phyloP scores from a whole-genome alignment of 441 rosid genomes.

The Populus trichocarpa region DNA sequence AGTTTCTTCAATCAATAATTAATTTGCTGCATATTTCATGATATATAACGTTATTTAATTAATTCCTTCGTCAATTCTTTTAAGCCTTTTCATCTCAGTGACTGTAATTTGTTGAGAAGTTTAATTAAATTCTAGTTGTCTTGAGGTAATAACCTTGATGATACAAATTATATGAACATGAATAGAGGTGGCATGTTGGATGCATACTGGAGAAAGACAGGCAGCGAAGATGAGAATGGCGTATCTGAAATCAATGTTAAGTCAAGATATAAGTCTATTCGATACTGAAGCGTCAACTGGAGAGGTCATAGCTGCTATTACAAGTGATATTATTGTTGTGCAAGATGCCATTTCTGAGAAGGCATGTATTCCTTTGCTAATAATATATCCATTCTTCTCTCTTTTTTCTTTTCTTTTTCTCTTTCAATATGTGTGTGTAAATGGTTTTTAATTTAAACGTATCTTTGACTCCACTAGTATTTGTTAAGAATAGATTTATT shows the following conservation, averaged over 20 bases:
- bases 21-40: neutral
- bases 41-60: too few relatives aligned
- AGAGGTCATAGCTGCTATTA: slow-evolving; percentile 82
- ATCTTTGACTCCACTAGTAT: too few relatives aligned
- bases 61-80: too few relatives aligned
- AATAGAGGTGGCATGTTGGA: slow-evolving; percentile 95
- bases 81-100: neutral
- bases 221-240: slow-evolving; percentile 95
- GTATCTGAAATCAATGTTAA: slow-evolving; percentile 73
- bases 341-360: slow-evolving; percentile 97
- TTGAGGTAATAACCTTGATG: neutral
- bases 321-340: slow-evolving; percentile 78
- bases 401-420: too few relatives aligned
- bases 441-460: too few relatives aligned
- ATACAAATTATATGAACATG: neutral
- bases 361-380: slow-evolving; percentile 30
- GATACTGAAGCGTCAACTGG: slow-evolving; percentile 94
- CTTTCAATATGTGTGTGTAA: too few relatives aligned
- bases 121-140: neutral
- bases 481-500: too few relatives aligned
- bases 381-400: neutral
- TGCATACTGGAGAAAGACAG: slow-evolving; percentile 91
- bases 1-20: too few relatives aligned
- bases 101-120: too few relatives aligned
- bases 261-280: slow-evolving; percentile 81